A percentile compares a stretch with the other conserved stretches of the same genome.
Conservation (phyloP, 352 stramenopile genomes). For the Phytophthora capsici region DNA sequence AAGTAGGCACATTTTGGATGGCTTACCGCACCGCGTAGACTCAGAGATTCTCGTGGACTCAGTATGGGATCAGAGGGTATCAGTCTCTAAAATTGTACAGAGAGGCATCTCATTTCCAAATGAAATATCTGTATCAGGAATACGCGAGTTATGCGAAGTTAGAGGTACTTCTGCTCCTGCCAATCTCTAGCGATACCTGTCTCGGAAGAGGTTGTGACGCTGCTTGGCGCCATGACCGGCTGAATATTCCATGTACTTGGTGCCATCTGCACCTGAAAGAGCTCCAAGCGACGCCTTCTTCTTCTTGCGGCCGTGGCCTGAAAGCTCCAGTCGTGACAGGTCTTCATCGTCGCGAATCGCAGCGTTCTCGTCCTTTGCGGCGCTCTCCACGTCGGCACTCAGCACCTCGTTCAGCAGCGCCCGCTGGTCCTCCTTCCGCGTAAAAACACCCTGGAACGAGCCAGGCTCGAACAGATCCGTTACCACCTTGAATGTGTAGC, state of each 20-base stretch:
- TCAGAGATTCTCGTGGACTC: constrained; percentile 5
- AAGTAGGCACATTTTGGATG: background rate
- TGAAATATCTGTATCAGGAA: no score
- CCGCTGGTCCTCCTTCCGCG: constrained; percentile 79
- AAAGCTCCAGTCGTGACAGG: constrained; percentile 72
- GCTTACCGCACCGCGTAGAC: constrained; percentile 12
- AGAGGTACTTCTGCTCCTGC: no score
- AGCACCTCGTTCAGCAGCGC: constrained; percentile 83
- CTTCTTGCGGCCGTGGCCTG: constrained; percentile 68
- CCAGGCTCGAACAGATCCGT: constrained; percentile 92
- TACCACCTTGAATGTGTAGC: constrained; percentile 99
- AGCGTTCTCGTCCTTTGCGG: constrained; percentile 82
- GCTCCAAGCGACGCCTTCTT: constrained; percentile 83
- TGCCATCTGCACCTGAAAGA: constrained; percentile 78
- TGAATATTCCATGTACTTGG: constrained; percentile 90
- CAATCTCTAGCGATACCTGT: constrained; percentile 69
- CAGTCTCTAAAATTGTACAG: no score
- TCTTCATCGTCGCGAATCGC: constrained; percentile 87
- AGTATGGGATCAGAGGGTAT: no score
- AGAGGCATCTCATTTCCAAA: no score
- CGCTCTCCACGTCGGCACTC: constrained; percentile 81
- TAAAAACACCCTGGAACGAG: constrained; percentile 83
- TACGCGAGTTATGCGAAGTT: no score
- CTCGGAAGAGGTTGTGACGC: constrained; percentile 87
- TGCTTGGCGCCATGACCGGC: constrained; percentile 82